Base-by-base conservation (phyloP, 768 basidiomycete species). In the Pleurotus ostreatus region DNA sequence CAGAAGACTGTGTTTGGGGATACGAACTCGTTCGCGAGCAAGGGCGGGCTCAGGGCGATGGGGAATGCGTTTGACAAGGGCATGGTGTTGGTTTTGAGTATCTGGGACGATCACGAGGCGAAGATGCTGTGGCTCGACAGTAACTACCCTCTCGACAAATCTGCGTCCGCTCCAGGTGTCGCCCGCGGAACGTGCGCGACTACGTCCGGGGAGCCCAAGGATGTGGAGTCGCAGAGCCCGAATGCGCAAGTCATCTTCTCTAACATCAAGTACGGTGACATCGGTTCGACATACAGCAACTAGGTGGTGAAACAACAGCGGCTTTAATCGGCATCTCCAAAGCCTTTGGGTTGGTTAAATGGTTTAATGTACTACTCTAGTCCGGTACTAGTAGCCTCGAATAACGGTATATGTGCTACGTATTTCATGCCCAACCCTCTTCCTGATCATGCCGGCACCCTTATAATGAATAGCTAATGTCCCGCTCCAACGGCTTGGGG, bases 41-140 rank as follows among this genome's bases (percentile, higher is more conserved):
- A 65, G 53, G 74, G 74, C 47, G 73, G 73, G 9, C 62, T 75
- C 45, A 55, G 59, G 16, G 57, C 47, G 16, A 63, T 63, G 61
- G 61, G 61, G n/a, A 12, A 22, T 54, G 63, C 74, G 2, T 63
- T 77, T 61, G 60, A 55, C 37, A 55, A 61, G 23, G 75, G 75
- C 11, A 70, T 74, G 66, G 75, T 73, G 5, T 61, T 76, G 52
- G 70, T 70, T 18, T 59, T 76, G 58, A 64, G 61, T 43, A 55
- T 76, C 59, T 73, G 74, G 74, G 73, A 74, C 65, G 74, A 77
- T 66, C 62, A 75, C 62, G 63, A 64, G 26, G 73, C 67, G 8
- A 62, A 67, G 58, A 75, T 76, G 74, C 67, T 72, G 58, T 76
- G 74, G 66, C 71, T 75, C 62, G 74, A 75, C 65, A 62, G 66